Percentiles rank a stretch among this genome's conserved stretches.
Evolutionary conservation across 75 land plant genomes (phyloP).

Genomic region (Cryptomeria japonica): DNA sequence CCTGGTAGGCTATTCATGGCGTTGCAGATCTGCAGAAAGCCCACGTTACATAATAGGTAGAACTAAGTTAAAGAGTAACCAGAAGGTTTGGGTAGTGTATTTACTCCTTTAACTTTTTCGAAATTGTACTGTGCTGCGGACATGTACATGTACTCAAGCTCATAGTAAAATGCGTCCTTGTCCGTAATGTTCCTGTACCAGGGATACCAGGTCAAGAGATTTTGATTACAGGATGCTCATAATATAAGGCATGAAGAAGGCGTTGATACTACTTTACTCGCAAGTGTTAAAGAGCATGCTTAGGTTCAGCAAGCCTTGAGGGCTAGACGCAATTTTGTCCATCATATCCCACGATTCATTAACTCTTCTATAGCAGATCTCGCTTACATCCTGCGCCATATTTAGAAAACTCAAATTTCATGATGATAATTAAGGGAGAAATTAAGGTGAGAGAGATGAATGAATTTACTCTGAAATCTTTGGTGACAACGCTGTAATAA

Average conservation of each 20-base stretch:
- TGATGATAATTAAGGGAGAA: no score
- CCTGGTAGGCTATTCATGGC: conserved; percentile 36
- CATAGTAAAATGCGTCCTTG: neutral
- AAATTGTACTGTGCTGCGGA: conserved; percentile 12
- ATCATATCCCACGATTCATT: conserved; percentile 55
- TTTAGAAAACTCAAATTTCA: no score
- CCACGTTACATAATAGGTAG: conserved; percentile 10
- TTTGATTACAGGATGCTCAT: neutral
- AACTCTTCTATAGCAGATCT: conserved; percentile 17
- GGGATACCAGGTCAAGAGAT: neutral
- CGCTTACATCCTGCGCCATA: conserved; percentile 29
- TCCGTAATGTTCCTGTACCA: no score
- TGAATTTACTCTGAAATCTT: conserved; percentile 46
- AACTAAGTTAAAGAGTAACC: neutral
- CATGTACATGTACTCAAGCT: neutral
- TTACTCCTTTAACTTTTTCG: conserved; percentile 4
- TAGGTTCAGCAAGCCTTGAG: conserved; percentile 40
- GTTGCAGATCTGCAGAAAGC: neutral
- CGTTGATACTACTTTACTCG: conserved; percentile 22
- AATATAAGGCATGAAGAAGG: neutral
- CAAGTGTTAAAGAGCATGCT: conserved; percentile 50
- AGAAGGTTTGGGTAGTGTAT: neutral
- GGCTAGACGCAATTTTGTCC: conserved; percentile 28
- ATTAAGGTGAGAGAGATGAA: neutral
- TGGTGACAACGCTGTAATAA: conserved; percentile 39